phyloP scores from a whole-genome alignment of 192 early-diverging fungal species.

The Backusella westeae region DNA sequence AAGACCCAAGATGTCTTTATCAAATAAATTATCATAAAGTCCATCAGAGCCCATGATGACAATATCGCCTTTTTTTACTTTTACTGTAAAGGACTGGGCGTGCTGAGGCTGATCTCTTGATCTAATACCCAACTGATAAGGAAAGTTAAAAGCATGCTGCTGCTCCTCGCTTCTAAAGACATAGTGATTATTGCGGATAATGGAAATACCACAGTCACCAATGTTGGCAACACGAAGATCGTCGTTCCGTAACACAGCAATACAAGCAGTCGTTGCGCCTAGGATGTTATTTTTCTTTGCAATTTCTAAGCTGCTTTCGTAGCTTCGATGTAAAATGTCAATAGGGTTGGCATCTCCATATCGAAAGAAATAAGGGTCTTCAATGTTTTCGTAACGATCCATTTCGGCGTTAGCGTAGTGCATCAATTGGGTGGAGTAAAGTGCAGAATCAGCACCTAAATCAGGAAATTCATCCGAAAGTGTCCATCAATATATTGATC shows the following conservation, averaged over 20 bases:
- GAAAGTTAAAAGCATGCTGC: conserved; percentile 98
- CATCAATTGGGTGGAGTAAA: conserved; percentile 93
- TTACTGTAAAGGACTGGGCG: conserved; percentile 78
- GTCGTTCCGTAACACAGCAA: conserved; percentile 87
- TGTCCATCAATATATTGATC: not conserved
- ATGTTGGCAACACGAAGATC: conserved; percentile 91
- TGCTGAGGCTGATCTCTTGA: conserved; percentile 74
- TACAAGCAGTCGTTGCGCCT: conserved; percentile 89
- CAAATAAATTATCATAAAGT: conserved; percentile 97
- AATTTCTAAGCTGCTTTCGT: conserved; percentile 71
- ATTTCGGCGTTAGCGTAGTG: conserved; percentile 82
- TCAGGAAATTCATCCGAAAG: not conserved
- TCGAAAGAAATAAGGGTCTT: conserved; percentile 74
- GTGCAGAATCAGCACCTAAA: conserved; percentile 79
- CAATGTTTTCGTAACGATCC: conserved; percentile 84
- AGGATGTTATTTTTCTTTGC: conserved; percentile 68
- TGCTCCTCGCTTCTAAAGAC: conserved; percentile 95
- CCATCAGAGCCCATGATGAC: conserved; percentile 93
- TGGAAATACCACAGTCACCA: conserved; percentile 87
- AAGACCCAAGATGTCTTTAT: conserved; percentile 86
- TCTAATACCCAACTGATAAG: conserved; percentile 90
- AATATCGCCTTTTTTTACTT: conserved; percentile 89
- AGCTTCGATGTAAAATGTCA: conserved; percentile 75
- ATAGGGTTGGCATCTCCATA: conserved; percentile 79
- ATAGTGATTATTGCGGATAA: conserved; percentile 83